Base-by-base conservation (phyloP, 2,329 filamentous ascomycete species). In the Venturia pyrina region DNA sequence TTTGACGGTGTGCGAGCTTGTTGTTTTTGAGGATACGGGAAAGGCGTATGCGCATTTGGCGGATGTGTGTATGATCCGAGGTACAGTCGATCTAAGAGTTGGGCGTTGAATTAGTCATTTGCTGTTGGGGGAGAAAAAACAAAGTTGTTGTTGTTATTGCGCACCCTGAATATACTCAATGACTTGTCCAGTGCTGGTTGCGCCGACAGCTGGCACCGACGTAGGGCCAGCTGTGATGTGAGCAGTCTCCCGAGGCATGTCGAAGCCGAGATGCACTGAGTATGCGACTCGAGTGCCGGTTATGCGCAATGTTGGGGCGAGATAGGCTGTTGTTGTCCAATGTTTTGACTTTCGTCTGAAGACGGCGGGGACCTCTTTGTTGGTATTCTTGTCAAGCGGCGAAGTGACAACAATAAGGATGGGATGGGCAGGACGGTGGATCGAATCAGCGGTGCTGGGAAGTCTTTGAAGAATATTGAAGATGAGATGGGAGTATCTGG, bases 121-220 rank as follows among this genome's bases (percentile, higher is more conserved):
- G 60, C 21, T 50, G 32, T 41, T 28, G 34, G 28, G 24, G 50
- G 28, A 7, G 50, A 32, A 37, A n/a, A 34, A 65, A 62, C 11
- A 43, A 15, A n/a, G 44, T 17, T 32, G 50, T 37, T 59, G 53
- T 59, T 59, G 32, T 37, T 34, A 19, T 37, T 65, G 80, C 85
- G 73, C 83, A 96, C 92, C 90, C 81, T 92, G 90, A 73, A 97
- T 96, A 78, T 96, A 97, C 81, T 97, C 93, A 75, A 97, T 93
- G 72, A 96, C 87, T 80, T 96, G 91, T 69, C 91, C 92, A 80
- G 90, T 85, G 78, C 64, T 62, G 41, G 43, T 62, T 56, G 64
- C 56, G 24, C 44, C 37, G n/a, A 32, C 48, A 40, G 40, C 64
- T n/a, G 43, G 34, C 59, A 56, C 24, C 64, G 41, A 34, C 37